Evolutionary conservation across 2,329 filamentous ascomycete genomes (phyloP), one percentile per base, ranked within the genome.

Genomic region (Dactylonectria estremocensis): DNA sequence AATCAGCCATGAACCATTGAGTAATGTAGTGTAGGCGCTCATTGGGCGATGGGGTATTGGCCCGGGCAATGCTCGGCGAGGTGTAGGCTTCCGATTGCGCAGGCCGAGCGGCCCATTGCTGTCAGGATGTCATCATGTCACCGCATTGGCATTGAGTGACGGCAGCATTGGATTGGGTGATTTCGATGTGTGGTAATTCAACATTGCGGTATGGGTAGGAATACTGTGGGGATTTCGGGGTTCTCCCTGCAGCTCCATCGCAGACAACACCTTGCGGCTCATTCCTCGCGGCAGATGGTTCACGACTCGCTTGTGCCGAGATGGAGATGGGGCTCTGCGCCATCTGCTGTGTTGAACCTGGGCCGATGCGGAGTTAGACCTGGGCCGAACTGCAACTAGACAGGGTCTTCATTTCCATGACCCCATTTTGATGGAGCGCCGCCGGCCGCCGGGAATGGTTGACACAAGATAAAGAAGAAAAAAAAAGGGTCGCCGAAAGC

Each of bases 211-310:
- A 14, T 40, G 54, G 35, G 37, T 20, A 45, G 14, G 48, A 5
- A 28, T 28, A 28, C n/a, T 54, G 50, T 61, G 63, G 50, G 31
- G 62, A 65, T 60, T 55, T 59, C 48, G 43, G 43, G 55, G 35
- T 54, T 13, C n/a, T 45, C 43, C 53, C 37, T 18, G 33, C n/a
- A 14, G 16, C 16, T 18, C 53, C 35, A 43, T 54, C n/a, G 18
- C 37, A 57, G 52, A 28, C 28, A 45, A 61, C 59, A 54, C 54
- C 48, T 54, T 59, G 61, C 61, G 61, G 61, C 61, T 64, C 54
- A 54, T 33, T 64, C 43, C n/a, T 45, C 33, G 48, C 49, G 50
- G 50, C 50, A 53, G 50, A 53, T 53, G 50, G 46, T 14, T 9
- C 40, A 43, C 28, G 50, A 53, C 28, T 33, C 9, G 50, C 50